Conservation (phyloP, 2,329 filamentous ascomycete species). For the Fusarium sp. region DNA sequence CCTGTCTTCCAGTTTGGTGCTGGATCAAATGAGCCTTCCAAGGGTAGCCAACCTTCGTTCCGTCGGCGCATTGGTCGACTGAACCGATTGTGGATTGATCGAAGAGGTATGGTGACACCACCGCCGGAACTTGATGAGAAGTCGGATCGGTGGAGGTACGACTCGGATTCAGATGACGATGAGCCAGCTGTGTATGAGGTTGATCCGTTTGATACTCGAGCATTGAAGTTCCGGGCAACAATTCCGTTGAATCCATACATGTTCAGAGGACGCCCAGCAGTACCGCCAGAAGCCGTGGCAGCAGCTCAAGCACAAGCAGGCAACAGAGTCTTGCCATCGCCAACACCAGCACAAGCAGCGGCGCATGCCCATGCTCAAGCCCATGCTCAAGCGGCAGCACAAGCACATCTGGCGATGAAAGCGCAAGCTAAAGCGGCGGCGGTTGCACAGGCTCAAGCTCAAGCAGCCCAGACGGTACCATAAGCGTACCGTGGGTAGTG, state of each 20-base stretch:
- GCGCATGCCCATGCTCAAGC: slow-evolving; percentile 46
- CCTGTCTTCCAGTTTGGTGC: slow-evolving; percentile 62
- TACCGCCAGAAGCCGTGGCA: slow-evolving; percentile 46
- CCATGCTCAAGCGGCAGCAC: slow-evolving; percentile 46
- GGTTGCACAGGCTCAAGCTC: slow-evolving; percentile 35
- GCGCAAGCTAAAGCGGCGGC: slow-evolving; percentile 41
- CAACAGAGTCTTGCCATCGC: slow-evolving; percentile 44
- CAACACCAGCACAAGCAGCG: slow-evolving; percentile 33
- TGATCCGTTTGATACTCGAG: slow-evolving; percentile 74
- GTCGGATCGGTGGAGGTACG: slow-evolving; percentile 85
- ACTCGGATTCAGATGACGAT: slow-evolving; percentile 87
- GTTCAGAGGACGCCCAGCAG: slow-evolving; percentile 53
- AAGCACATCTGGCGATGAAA: slow-evolving; percentile 44
- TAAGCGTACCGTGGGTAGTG: slow-evolving; percentile 7
- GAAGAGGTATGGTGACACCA: slow-evolving; percentile 72
- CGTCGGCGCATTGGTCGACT: slow-evolving; percentile 86
- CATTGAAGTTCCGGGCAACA: slow-evolving; percentile 71
- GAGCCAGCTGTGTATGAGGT: slow-evolving; percentile 79
- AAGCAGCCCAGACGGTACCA: slow-evolving; percentile 37
- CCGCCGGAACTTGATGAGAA: slow-evolving; percentile 59
- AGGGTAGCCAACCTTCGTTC: slow-evolving; percentile 71
- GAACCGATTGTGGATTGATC: slow-evolving; percentile 89
- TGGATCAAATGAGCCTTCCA: slow-evolving; percentile 54
- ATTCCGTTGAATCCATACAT: slow-evolving; percentile 63
- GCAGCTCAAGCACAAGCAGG: slow-evolving; percentile 40